These are phyloP conservation scores for Metarhizium humberi DNA, from an alignment of 2,329 filamentous ascomycete species.

Conservation along the genomic window DNA sequence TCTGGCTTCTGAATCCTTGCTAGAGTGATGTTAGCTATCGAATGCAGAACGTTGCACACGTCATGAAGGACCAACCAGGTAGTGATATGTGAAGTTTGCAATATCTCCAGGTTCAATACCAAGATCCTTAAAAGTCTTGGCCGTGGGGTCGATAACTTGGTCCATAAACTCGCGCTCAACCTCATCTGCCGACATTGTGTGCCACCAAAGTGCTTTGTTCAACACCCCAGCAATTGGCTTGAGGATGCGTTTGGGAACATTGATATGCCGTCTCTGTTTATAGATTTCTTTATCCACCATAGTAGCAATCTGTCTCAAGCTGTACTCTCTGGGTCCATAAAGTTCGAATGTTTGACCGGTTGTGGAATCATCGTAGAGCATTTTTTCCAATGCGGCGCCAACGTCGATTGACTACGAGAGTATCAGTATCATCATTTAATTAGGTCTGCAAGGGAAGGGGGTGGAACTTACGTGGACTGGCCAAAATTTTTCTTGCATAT, in stretches of 20 bases:
- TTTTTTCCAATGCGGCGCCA: conserved; percentile 76
- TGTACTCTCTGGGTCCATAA: conserved; percentile 89
- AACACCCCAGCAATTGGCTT: conserved; percentile 66
- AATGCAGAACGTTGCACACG: not conserved
- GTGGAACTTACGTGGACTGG: conserved; percentile 68
- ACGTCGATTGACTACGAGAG: conserved; percentile 71
- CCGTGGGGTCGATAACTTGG: conserved; percentile 78
- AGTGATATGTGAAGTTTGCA: conserved; percentile 81
- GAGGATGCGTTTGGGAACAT: conserved; percentile 72
- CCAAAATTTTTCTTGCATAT: conserved; percentile 84
- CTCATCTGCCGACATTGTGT: conserved; percentile 70
- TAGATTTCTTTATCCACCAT: conserved; percentile 88
- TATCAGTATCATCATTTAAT: not conserved
- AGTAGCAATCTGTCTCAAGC: conserved; percentile 74
- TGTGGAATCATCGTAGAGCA: conserved; percentile 85
- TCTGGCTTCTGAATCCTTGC: conserved; percentile 84
- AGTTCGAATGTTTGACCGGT: conserved; percentile 89
- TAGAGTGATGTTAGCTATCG: conserved; percentile 30
- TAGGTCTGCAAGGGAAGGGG: not conserved
- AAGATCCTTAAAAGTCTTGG: conserved; percentile 93
- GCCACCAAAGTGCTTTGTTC: conserved; percentile 87
- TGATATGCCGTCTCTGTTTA: conserved; percentile 83
- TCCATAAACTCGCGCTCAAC: conserved; percentile 90
- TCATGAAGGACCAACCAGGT: conserved; percentile 55
- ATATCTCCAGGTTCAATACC: conserved; percentile 84